Evolutionary conservation across 2,329 filamentous ascomycete species (phyloP).

Genomic region (Penicillium vulpinum): DNA sequence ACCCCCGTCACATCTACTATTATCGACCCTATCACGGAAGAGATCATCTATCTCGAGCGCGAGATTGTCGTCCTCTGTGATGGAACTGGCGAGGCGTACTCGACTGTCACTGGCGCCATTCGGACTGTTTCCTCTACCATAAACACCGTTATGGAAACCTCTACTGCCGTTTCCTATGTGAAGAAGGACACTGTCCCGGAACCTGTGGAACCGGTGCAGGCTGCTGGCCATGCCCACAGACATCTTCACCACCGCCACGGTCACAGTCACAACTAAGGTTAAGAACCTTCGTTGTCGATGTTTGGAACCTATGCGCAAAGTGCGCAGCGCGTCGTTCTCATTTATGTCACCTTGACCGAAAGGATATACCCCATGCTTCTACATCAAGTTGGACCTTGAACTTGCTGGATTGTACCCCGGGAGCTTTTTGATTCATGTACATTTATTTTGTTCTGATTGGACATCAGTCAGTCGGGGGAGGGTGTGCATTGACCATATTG

Average conservation of each 20-base stretch:
- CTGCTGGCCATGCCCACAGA: conserved; percentile 21
- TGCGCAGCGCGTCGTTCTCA: conserved; percentile 13
- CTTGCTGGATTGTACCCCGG: conserved; percentile 7
- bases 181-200: conserved; percentile 18
- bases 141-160: conserved; percentile 25
- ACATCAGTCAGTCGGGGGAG: conserved; percentile 4
- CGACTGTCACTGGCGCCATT: conserved; percentile 26
- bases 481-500: conserved; percentile 10
- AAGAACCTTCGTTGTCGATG: not conserved
- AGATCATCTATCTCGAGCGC: conserved; percentile 33
- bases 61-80: conserved; percentile 32
- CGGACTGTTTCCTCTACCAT: conserved; percentile 28
- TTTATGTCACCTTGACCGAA: not conserved
- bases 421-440: conserved; percentile 18
- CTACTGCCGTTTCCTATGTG: conserved; percentile 27
- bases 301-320: not conserved
- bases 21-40: conserved; percentile 25
- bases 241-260: conserved; percentile 28
- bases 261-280: conserved; percentile 21
- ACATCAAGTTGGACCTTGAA: conserved; percentile 1
- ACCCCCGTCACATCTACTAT: conserved; percentile 29
- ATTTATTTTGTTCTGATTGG: conserved; percentile 12
- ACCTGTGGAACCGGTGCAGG: conserved; percentile 19
- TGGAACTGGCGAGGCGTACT: conserved; percentile 23
- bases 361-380: conserved; percentile 2